Evolutionary conservation across 2,329 filamentous ascomycete species (phyloP), one percentile per base, ranked within the genome.

Genomic region (Diplodia corticola): DNA sequence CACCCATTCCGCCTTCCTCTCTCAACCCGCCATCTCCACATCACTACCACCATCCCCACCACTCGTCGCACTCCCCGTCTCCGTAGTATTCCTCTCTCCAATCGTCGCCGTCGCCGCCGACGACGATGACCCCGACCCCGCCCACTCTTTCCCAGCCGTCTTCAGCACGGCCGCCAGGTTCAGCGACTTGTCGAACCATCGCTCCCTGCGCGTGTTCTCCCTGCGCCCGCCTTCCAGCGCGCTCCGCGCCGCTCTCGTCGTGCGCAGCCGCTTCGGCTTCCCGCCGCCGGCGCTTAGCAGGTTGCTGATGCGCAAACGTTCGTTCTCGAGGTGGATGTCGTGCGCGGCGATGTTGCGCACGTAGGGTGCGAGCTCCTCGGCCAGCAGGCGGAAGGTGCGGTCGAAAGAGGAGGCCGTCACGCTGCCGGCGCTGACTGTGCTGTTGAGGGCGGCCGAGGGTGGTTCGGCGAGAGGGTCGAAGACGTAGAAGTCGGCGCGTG

Each of bases 311-410:
- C 84, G 84, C 7, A 86, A 75, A 12, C 92, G 86, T 69, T 92
- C 86, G 68, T 87, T 82, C 72, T 92, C 89, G 1, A 95, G 84
- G 1, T 83, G 83, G 22, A 87, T 80, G 71, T 98, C 94, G 73
- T 89, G 91, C 0, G 88, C 83, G 1, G 94, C 88, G 67, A 99
- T 98, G 44, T 85, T 84, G 12, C 96, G 90, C n/a, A 98, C 86
- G 75, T 92, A 98, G 0, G 96, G 95, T 0, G 93, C 93, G 1
- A 98, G 82, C 69, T 99, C 95, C 13, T 89, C 80, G 0, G 86
- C 84, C 35, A 97, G 86, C 22, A 89, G 81, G 0, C 78, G 76
- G 71, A 90, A 80, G 0, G 88, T 87, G 50, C 91, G 87, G 71
- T 97, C 92, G 70, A 97, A 92, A 0, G 90, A 87, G 0, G 91